These are phyloP conservation scores for Pilasporangium apinafurcum DNA, from an alignment of 352 stramenopile genomes.

Conservation along the genomic window DNA sequence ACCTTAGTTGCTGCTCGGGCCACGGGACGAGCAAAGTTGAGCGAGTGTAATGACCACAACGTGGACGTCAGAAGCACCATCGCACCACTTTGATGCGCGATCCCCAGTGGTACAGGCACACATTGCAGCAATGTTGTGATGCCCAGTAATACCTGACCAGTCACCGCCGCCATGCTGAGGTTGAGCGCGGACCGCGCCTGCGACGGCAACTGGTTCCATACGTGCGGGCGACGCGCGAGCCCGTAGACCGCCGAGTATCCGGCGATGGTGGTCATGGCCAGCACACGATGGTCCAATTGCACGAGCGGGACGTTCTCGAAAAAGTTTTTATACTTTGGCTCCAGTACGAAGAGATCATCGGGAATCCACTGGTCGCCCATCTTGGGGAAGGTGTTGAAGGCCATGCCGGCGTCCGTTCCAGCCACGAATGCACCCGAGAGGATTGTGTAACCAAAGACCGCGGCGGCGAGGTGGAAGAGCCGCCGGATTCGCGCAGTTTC, in stretches of 20 bases:
- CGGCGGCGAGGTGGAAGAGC: constrained; percentile 49
- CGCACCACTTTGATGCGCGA: constrained; percentile 95
- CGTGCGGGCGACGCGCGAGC: constrained; percentile 56
- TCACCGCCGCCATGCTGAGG: constrained; percentile 61
- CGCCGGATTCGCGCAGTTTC: constrained; percentile 59
- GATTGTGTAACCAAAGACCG: constrained; percentile 76
- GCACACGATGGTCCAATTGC: constrained; percentile 96
- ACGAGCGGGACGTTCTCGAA: constrained; percentile 99
- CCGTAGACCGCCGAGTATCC: constrained; percentile 65
- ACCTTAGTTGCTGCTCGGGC: constrained; percentile 29
- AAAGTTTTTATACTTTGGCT: constrained; percentile 93
- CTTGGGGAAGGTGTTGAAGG: constrained; percentile 98
- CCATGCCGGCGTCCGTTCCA: constrained; percentile 97
- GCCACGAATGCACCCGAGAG: constrained; percentile 94
- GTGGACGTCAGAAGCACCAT: constrained; percentile 92
- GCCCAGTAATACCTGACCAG: constrained; percentile 90
- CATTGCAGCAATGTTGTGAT: constrained; percentile 96
- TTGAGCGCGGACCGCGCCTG: constrained; percentile 74
- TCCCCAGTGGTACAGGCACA: constrained; percentile 93
- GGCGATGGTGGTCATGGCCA: constrained; percentile 89
- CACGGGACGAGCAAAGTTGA: constrained; percentile 77
- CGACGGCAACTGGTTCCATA: constrained; percentile 84
- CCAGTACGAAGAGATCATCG: constrained; percentile 86
- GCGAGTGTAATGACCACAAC: constrained; percentile 88
- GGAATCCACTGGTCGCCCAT: constrained; percentile 95